Evolutionary conservation across 345 rosid species (phyloP).

Genomic region (Litchi chinensis): DNA sequence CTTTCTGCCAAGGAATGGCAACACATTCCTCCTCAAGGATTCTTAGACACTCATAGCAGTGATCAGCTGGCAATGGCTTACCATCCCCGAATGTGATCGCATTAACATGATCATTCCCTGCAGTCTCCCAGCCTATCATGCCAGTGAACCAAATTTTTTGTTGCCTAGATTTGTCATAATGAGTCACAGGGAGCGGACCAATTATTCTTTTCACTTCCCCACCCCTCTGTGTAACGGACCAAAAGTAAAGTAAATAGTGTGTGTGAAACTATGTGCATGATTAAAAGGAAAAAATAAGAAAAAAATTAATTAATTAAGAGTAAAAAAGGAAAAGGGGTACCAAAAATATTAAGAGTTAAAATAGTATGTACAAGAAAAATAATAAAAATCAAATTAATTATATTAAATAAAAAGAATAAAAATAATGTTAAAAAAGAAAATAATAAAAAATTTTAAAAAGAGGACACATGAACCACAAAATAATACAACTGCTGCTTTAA

Average conservation of each 20-base stretch:
- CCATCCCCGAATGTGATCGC: constrained; percentile 79
- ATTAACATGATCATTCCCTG: constrained; percentile 68
- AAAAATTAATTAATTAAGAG: too few species aligned
- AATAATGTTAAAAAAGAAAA: too few species aligned
- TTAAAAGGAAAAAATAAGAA: too few species aligned
- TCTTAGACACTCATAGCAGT: constrained; percentile 54
- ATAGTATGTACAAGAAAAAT: too few species aligned
- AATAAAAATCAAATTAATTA: too few species aligned
- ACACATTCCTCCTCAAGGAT: constrained; percentile 80
- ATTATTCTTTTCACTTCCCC: constrained; percentile 73
- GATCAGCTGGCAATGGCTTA: constrained; percentile 55
- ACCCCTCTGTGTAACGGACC: constrained; percentile 55
- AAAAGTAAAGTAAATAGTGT: too few species aligned
- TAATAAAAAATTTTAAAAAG: too few species aligned
- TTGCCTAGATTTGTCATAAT: constrained; percentile 55
- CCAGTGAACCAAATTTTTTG: constrained; percentile 88
- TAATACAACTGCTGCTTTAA: too few species aligned
- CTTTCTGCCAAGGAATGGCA: constrained; percentile 85
- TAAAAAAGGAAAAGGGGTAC: too few species aligned
- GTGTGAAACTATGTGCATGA: constrained; percentile 81
- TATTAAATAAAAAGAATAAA: too few species aligned
- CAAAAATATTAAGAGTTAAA: too few species aligned
- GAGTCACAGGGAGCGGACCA: constrained; percentile 84
- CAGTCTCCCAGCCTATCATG: constrained; percentile 89
- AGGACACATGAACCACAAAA: too few species aligned